These are phyloP conservation scores for Clarireedia hainanense DNA, from an alignment of 2,329 filamentous ascomycete genomes.

Conservation along the genomic window DNA sequence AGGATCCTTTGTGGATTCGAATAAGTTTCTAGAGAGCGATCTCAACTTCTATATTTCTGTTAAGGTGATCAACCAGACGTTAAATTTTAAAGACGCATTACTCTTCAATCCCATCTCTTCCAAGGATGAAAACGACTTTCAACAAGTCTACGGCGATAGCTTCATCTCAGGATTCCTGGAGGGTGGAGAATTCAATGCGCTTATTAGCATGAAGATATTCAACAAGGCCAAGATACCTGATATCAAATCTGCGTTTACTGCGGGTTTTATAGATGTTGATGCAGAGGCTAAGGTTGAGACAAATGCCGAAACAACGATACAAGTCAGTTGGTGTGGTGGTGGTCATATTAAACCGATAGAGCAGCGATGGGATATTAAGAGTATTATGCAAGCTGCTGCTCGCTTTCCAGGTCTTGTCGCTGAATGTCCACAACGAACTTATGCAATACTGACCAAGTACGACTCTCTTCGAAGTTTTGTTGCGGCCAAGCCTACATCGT, in stretches of 20 bases:
- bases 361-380: slow-evolving; percentile 21
- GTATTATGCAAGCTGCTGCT: slow-evolving; percentile 19
- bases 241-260: slow-evolving; percentile 18
- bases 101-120: slow-evolving; percentile 17
- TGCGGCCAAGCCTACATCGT: slow-evolving; percentile 6
- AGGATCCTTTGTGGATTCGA: slow-evolving; percentile 5
- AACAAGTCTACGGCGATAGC: slow-evolving; percentile 23
- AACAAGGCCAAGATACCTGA: slow-evolving; percentile 19
- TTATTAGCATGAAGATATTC: slow-evolving; percentile 22
- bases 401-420: slow-evolving; percentile 23
- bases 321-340: slow-evolving; percentile 23
- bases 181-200: slow-evolving; percentile 27
- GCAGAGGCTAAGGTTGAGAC: slow-evolving; percentile 4
- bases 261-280: slow-evolving; percentile 11
- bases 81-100: slow-evolving; percentile 17
- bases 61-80: slow-evolving; percentile 26
- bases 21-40: slow-evolving; percentile 23
- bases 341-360: slow-evolving; percentile 20
- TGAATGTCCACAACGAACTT: slow-evolving; percentile 21
- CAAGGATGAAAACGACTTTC: no score
- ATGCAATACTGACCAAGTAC: slow-evolving; percentile 26
- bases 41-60: slow-evolving; percentile 26
- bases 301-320: slow-evolving; percentile 7
- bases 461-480: slow-evolving; percentile 22
- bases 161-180: slow-evolving; percentile 28